Base-by-base conservation (phyloP, 306 rosid genomes). In the Begonia peltatifolia region DNA sequence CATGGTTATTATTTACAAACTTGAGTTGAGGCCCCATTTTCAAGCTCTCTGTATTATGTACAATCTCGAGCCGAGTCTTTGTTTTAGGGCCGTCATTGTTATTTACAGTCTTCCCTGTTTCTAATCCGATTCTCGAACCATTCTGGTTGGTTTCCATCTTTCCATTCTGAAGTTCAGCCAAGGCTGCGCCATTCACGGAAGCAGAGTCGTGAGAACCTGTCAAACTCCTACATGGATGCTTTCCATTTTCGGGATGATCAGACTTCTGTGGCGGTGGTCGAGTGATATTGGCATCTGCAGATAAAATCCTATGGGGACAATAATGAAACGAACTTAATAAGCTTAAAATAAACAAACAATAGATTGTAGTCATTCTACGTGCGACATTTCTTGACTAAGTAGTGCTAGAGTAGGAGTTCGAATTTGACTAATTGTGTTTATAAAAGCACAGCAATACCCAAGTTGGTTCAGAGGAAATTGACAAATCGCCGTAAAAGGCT, bases 11-110 rank as follows among this genome's bases (percentile, higher is more conserved):
- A 86, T 92, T 75, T 83, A 92, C 99, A 81, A 47, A 67, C 81
- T 75, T 79, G 84, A 77, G 83, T 49, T 70, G 88, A 79, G 83
- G 82, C 70, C 64, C 82, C 72, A 22, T 69, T 75, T 55, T 77
- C 53, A 69, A 71, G 80, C 75, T 71, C 82, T 79, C 92, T 74
- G 63, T 76, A 70, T 77, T 81, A 92, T 81, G 72, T 92, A 92
- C 96, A 92, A 50, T 66, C 82, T 75, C 80, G 72, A 68, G 84
- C 75, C 25, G 76, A 72, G 72, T 52, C 59, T 71, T 62, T 60
- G 80, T 66, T 68, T 66, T 71, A 20, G 73, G 71, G 74, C 68
- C 63, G 68, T 71, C 77, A 69, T 66, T 68, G 63, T 67, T 81
- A 92, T 83, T 70, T 79, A 86, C 94, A 75, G 46, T 30, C 8